Evolutionary conservation across 1,284 basidiomycete species (phyloP).

Genomic region (Trichosporon sp.): DNA sequence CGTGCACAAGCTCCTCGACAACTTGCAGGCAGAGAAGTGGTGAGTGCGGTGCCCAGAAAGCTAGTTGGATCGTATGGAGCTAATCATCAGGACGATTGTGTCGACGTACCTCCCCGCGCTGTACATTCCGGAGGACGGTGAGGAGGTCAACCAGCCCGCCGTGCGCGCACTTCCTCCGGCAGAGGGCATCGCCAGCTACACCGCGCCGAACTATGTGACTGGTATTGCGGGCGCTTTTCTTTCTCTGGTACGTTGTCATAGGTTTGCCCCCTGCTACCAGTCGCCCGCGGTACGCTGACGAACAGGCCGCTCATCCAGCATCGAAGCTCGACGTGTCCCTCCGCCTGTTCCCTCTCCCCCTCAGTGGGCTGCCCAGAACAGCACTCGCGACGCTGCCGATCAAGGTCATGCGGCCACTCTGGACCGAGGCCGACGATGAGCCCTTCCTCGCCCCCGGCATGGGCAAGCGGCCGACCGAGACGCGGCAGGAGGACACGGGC

Average conservation of each 20-base stretch:
- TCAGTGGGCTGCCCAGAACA: constrained; percentile 24
- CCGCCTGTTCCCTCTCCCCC: constrained; percentile 36
- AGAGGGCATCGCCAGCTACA: constrained; percentile 17
- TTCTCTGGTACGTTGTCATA: constrained; percentile 26
- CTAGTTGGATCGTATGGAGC: not conserved
- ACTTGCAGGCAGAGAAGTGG: constrained; percentile 11
- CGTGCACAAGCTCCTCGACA: not conserved
- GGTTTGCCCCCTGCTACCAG: not conserved
- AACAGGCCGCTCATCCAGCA: constrained; percentile 29
- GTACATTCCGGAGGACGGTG: constrained; percentile 33
- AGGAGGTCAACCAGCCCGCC: constrained; percentile 19
- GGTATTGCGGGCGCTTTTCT: constrained; percentile 36
- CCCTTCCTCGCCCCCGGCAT: constrained; percentile 33
- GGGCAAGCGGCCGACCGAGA: constrained; percentile 20
- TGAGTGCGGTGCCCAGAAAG: not conserved
- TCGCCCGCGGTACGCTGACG: constrained; percentile 8
- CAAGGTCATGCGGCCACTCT: constrained; percentile 8
- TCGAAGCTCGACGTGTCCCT: constrained; percentile 16
- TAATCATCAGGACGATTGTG: constrained; percentile 32
- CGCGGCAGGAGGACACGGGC: constrained; percentile 17
- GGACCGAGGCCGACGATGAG: constrained; percentile 43
- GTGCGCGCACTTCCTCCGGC: constrained; percentile 27
- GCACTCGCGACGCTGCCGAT: constrained; percentile 11
- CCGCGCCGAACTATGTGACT: constrained; percentile 42
- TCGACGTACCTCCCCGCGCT: constrained; percentile 41